phyloP scores from a whole-genome alignment of 345 rosid genomes.

The Populus simonii region DNA sequence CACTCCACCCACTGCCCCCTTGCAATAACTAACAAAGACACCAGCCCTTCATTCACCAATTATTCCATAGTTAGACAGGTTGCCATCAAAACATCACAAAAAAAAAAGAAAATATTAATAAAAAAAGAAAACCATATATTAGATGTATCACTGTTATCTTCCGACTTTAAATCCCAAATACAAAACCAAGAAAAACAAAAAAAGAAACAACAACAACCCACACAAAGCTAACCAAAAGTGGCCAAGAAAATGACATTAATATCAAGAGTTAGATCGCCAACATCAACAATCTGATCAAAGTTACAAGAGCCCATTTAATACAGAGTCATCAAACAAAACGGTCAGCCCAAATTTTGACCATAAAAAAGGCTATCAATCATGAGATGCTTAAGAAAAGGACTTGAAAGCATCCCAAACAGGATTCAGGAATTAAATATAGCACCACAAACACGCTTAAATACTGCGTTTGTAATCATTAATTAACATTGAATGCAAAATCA shows the following conservation, averaged over 20 bases:
- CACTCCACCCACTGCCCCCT: conserved; percentile 28
- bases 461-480: not conserved
- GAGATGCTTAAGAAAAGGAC: not conserved
- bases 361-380: not conserved
- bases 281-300: not conserved
- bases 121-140: not conserved
- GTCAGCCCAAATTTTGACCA: not conserved
- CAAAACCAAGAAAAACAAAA: not conserved
- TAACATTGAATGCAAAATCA: not conserved
- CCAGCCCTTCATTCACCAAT: conserved; percentile 29
- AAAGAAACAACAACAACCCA: too few relatives aligned
- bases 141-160: not conserved
- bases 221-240: not conserved
- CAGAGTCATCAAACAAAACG: not conserved
- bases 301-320: not conserved
- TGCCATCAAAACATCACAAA: conserved; percentile 7
- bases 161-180: not conserved
- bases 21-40: conserved; percentile 1
- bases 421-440: not conserved
- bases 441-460: not conserved
- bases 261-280: not conserved
- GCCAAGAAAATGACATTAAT: conserved; percentile 6
- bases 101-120: not conserved
- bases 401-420: not conserved
- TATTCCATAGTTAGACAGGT: conserved; percentile 23